Evolutionary conservation across 768 basidiomycete genomes (phyloP).

Genomic region (Epithele typhae): DNA sequence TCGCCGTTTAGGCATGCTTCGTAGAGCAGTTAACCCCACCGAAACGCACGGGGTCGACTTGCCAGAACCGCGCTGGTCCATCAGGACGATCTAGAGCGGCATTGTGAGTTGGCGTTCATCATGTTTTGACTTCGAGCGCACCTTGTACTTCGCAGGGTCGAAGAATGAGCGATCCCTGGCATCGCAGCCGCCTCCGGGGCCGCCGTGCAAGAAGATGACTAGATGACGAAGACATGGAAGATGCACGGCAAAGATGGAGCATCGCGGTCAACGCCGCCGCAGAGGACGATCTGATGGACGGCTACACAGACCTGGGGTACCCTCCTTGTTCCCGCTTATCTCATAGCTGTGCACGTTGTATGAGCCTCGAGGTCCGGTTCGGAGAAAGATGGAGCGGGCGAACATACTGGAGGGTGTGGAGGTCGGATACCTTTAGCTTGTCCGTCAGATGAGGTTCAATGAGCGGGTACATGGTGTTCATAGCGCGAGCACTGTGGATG

Average conservation of each 20-base stretch:
- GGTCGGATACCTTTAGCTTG: slow-evolving; percentile 63
- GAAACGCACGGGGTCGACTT: slow-evolving; percentile 73
- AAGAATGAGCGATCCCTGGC: slow-evolving; percentile 73
- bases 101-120: not conserved
- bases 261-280: too few species aligned
- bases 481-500: not conserved
- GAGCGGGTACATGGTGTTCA: slow-evolving; percentile 55
- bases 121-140: slow-evolving; percentile 18
- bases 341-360: slow-evolving; percentile 57
- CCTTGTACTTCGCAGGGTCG: slow-evolving; percentile 83
- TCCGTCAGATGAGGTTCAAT: slow-evolving; percentile 64
- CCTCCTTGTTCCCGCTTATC: slow-evolving; percentile 72
- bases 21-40: too few species aligned
- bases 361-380: too few species aligned
- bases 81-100: slow-evolving; percentile 62
- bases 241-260: too few species aligned
- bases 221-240: not conserved
- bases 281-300: not conserved
- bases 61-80: slow-evolving; percentile 89
- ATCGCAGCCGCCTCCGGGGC: slow-evolving; percentile 77
- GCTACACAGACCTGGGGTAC: slow-evolving; percentile 55
- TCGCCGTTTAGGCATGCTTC: too few species aligned
- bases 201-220: slow-evolving; percentile 85
- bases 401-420: slow-evolving; percentile 74
- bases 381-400: slow-evolving; percentile 5